These are phyloP conservation scores for Tilletiaria anomala DNA, from an alignment of 1,284 basidiomycete genomes.

Conservation along the genomic window DNA sequence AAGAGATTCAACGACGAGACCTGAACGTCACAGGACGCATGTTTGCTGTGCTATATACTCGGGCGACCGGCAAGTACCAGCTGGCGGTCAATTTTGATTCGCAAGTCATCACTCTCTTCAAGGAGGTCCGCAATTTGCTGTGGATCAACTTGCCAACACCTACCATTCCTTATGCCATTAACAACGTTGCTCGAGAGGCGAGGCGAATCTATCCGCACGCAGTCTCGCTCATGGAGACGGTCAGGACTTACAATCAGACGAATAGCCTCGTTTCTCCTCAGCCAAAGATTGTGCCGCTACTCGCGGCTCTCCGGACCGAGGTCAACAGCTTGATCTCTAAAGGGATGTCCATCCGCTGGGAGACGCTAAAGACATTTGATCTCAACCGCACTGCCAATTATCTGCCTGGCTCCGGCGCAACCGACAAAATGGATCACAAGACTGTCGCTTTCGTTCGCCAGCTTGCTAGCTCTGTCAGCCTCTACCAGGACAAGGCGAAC, in stretches of 20 bases:
- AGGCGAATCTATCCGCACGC: slow-evolving; percentile 96
- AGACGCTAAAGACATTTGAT: slow-evolving; percentile 53
- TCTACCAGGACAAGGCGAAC: slow-evolving; percentile 72
- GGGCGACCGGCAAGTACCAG: slow-evolving; percentile 51
- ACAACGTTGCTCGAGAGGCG: slow-evolving; percentile 92
- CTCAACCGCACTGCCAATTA: slow-evolving; percentile 47
- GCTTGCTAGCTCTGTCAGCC: slow-evolving; percentile 76
- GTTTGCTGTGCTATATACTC: slow-evolving; percentile 79
- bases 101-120: slow-evolving; percentile 94
- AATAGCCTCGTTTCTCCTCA: slow-evolving; percentile 67
- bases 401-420: slow-evolving; percentile 15
- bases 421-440: slow-evolving; percentile 55
- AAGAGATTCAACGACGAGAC: slow-evolving; percentile 74
- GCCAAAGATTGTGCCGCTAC: slow-evolving; percentile 73
- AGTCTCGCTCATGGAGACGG: slow-evolving; percentile 85
- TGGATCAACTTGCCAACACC: slow-evolving; percentile 69
- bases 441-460: slow-evolving; percentile 88
- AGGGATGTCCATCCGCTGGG: slow-evolving; percentile 79
- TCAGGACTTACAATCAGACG: slow-evolving; percentile 88
- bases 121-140: slow-evolving; percentile 85
- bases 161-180: slow-evolving; percentile 84
- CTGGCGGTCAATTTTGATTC: slow-evolving; percentile 93
- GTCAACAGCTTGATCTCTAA: slow-evolving; percentile 23
- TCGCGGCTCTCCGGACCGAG: slow-evolving; percentile 26
- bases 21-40: slow-evolving; percentile 84